A percentile compares a stretch with the other conserved stretches of the same genome.
Evolutionary conservation across 768 basidiomycete genomes (phyloP).

Genomic region (Stropharia rugosoannulata): DNA sequence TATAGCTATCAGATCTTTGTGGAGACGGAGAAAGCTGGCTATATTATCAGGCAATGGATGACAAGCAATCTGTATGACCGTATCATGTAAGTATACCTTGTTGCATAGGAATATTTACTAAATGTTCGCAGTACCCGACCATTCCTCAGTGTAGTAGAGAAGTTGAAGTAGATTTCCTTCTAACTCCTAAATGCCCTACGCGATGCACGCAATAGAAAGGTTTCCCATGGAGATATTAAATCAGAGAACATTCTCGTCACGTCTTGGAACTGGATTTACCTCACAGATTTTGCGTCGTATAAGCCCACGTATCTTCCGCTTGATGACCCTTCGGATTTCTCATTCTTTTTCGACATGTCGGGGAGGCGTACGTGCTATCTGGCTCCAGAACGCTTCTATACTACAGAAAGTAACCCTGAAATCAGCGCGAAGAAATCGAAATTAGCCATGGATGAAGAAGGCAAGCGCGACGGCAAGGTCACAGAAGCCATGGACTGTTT

Average conservation of each 20-base stretch:
- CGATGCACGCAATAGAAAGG: not conserved
- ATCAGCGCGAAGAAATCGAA: slow-evolving; percentile 68
- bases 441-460: slow-evolving; percentile 52
- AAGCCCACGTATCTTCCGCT: slow-evolving; percentile 95
- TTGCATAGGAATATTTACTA: not conserved
- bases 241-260: slow-evolving; percentile 88
- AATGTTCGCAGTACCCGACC: slow-evolving; percentile 76
- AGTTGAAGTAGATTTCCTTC: too few species aligned
- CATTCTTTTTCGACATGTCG: slow-evolving; percentile 96
- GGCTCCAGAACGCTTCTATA: slow-evolving; percentile 94
- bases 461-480: slow-evolving; percentile 75
- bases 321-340: slow-evolving; percentile 96
- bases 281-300: slow-evolving; percentile 94
- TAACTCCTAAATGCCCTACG: not conserved
- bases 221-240: not conserved
- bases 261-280: slow-evolving; percentile 93
- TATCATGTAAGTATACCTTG: slow-evolving; percentile 68
- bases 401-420: slow-evolving; percentile 63
- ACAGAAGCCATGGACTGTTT: slow-evolving; percentile 99
- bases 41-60: slow-evolving; percentile 92
- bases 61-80: slow-evolving; percentile 95
- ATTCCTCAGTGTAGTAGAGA: slow-evolving; percentile 85
- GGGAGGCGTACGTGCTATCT: slow-evolving; percentile 93
- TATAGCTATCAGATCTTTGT: slow-evolving; percentile 87
- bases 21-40: slow-evolving; percentile 95